Conservation (phyloP, 2,329 filamentous ascomycete genomes). For the Colletotrichum scovillei region DNA sequence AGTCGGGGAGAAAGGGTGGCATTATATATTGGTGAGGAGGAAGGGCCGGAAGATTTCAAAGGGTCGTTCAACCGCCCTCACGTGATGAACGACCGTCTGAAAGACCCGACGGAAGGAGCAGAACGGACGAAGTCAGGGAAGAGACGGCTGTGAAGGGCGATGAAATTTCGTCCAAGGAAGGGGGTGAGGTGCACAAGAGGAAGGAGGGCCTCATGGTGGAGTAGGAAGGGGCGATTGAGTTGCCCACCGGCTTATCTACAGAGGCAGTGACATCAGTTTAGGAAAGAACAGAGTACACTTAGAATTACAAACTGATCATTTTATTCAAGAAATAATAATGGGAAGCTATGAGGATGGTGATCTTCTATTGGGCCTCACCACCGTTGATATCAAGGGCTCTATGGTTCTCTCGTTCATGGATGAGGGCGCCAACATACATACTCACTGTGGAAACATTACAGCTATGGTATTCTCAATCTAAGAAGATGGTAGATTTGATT, state of each 20-base stretch:
- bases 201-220: not conserved
- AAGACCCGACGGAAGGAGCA: not conserved
- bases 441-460: no score
- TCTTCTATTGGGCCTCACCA: no score
- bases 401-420: no score
- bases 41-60: not conserved
- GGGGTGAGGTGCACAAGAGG: not conserved
- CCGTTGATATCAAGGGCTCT: no score
- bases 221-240: not conserved
- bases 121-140: not conserved
- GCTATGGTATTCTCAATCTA: no score
- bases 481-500: no score
- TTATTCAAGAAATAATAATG: no score
- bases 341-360: no score
- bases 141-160: not conserved
- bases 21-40: not conserved
- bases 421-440: no score
- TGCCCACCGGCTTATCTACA: not conserved
- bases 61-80: not conserved
- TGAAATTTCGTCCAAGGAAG: not conserved
- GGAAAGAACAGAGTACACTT: no score
- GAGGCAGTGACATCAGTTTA: not conserved
- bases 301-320: no score
- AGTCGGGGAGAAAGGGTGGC: not conserved
- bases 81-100: not conserved